Percentiles rank a stretch among this genome's conserved stretches.
phyloP scores from a whole-genome alignment of 768 basidiomycete species.

The Termitomyces sp. region DNA sequence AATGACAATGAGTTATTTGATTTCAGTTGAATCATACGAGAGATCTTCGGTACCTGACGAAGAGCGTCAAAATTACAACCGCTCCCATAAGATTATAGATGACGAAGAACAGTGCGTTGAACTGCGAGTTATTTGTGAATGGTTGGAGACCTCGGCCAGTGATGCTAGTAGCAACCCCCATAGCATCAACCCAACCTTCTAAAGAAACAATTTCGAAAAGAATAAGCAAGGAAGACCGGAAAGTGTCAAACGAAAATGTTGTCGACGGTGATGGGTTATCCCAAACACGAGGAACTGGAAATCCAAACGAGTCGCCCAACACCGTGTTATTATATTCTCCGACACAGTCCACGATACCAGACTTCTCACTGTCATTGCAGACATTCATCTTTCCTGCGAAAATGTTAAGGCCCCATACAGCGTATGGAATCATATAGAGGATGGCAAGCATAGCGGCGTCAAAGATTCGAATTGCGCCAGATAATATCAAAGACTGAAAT shows the following conservation, averaged over 20 bases:
- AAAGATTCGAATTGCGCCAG: conserved; percentile 77
- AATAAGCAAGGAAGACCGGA: conserved; percentile 78
- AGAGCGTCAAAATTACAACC: conserved; percentile 84
- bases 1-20: conserved; percentile 9
- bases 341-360: conserved; percentile 59
- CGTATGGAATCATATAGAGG: conserved; percentile 88
- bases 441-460: conserved; percentile 88
- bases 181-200: conserved; percentile 96
- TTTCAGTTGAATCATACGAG: not conserved
- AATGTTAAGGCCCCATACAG: conserved; percentile 92
- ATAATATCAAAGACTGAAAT: conserved; percentile 82
- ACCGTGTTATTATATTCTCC: conserved; percentile 69
- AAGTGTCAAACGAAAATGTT: conserved; percentile 85
- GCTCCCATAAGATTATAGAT: conserved; percentile 89
- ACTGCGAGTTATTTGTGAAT: conserved; percentile 61
- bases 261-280: conserved; percentile 78
- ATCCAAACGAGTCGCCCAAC: conserved; percentile 57
- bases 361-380: conserved; percentile 67
- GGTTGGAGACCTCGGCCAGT: conserved; percentile 68
- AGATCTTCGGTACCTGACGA: conserved; percentile 63
- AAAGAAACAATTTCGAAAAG: conserved; percentile 95
- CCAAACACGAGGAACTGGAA: conserved; percentile 84
- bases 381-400: conserved; percentile 79
- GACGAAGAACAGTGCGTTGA: conserved; percentile 87
- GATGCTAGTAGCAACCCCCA: conserved; percentile 75